Conservation (phyloP, 148 eudicot species). For the Spergularia bocconei region DNA sequence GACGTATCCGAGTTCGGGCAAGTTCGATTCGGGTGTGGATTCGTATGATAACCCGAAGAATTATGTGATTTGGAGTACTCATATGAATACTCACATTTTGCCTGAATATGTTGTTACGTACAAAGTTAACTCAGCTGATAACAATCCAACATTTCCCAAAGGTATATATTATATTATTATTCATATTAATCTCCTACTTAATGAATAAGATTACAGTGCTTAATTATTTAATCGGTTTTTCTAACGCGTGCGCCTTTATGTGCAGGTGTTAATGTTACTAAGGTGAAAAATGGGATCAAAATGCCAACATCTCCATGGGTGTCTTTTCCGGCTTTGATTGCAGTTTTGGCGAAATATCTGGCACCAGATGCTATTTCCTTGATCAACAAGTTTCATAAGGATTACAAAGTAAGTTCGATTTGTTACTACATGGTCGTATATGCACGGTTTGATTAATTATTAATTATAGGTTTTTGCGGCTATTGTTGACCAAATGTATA, state of each 20-base stretch:
- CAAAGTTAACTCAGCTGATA: background rate
- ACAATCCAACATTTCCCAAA: background rate
- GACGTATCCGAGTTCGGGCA: slow-evolving; percentile 36
- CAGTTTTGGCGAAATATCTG: slow-evolving; percentile 28
- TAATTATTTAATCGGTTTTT: background rate
- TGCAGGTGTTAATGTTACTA: background rate
- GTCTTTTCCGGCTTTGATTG: slow-evolving; percentile 34
- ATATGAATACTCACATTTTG: slow-evolving; percentile 53
- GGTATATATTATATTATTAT: background rate
- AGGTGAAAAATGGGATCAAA: slow-evolving; percentile 13
- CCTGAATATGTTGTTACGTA: slow-evolving; percentile 48
- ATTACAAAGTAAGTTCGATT: slow-evolving; percentile 35
- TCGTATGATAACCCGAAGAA: slow-evolving; percentile 28
- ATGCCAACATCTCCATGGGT: slow-evolving; percentile 47
- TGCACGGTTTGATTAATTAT: no score
- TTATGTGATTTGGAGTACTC: slow-evolving; percentile 43
- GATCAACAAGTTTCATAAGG: slow-evolving; percentile 38
- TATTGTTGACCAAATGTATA: no score
- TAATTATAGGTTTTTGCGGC: no score
- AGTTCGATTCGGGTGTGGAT: slow-evolving; percentile 52
- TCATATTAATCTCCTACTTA: background rate
- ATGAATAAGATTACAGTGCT: background rate
- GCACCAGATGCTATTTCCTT: slow-evolving; percentile 23
- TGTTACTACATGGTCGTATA: no score
- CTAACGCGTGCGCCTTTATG: no score